These are phyloP conservation scores for Anthostomella pinea DNA, from an alignment of 2,329 filamentous ascomycete species.

Conservation along the genomic window DNA sequence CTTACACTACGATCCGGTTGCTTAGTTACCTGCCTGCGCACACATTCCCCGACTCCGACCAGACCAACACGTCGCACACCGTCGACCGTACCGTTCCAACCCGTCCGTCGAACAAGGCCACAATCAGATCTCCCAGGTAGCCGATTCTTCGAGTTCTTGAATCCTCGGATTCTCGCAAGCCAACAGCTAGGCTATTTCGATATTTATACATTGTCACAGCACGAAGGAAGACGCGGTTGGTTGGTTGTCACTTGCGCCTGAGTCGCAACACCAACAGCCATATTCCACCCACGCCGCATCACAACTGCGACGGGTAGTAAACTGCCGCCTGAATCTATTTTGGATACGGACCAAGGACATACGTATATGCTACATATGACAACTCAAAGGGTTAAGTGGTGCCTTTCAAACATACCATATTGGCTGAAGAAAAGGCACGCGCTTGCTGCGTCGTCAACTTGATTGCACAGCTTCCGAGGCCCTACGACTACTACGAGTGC, in stretches of 20 bases:
- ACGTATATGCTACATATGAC: background rate
- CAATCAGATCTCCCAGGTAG: too few species aligned
- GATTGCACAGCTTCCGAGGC: background rate
- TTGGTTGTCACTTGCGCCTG: background rate
- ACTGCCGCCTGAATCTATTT: background rate
- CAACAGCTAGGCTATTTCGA: too few species aligned
- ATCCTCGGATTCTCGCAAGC: too few species aligned
- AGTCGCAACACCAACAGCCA: background rate
- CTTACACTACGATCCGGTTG: too few species aligned
- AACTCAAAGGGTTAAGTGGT: background rate
- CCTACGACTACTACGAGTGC: too few species aligned
- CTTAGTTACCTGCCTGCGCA: too few species aligned
- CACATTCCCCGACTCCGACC: too few species aligned
- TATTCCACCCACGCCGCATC: background rate
- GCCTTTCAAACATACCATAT: background rate
- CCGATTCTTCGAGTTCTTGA: too few species aligned
- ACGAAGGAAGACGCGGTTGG: conserved; percentile 1
- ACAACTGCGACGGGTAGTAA: background rate
- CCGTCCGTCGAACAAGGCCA: too few species aligned
- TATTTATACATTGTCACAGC: background rate
- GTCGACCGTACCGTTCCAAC: too few species aligned
- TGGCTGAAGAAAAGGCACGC: background rate
- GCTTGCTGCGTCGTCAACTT: conserved; percentile 1
- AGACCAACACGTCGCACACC: too few species aligned
- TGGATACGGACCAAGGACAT: conserved; percentile 1